These are phyloP conservation scores for Populus alba DNA, from an alignment of 345 rosid genomes.

Conservation along the genomic window DNA sequence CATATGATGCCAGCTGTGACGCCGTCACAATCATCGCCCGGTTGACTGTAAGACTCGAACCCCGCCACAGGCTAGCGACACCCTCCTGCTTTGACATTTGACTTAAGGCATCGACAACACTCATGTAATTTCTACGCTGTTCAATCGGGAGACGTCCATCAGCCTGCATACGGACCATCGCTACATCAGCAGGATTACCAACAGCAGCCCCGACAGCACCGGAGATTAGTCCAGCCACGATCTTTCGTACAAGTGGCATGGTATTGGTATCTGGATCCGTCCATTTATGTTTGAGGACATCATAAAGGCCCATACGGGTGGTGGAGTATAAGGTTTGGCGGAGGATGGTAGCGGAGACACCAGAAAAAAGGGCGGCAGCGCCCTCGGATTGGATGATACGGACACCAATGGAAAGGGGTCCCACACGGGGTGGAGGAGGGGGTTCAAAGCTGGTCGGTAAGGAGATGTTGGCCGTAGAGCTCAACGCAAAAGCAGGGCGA, in stretches of 20 bases:
- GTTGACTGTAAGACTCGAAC: not conserved
- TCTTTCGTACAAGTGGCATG: not conserved
- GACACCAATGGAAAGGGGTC: not conserved
- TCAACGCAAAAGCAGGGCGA: not conserved
- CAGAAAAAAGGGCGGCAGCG: not conserved
- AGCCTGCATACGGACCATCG: constrained; percentile 6
- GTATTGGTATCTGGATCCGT: not conserved
- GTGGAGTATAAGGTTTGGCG: constrained; percentile 2
- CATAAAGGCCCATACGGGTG: constrained; percentile 5
- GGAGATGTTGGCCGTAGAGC: not conserved
- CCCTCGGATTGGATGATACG: not conserved
- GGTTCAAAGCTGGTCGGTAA: not conserved
- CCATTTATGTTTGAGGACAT: not conserved
- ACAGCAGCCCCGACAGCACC: not conserved
- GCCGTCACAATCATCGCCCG: not conserved
- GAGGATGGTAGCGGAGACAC: constrained; percentile 3
- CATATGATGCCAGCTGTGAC: constrained; percentile 10
- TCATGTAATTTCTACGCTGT: not conserved
- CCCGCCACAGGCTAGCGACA: not conserved
- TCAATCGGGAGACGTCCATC: constrained; percentile 10
- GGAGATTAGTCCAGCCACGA: not conserved
- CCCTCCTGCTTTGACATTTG: constrained; percentile 9
- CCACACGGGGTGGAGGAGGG: not conserved
- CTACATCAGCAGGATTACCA: not conserved
- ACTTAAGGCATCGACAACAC: constrained; percentile 1